Percentiles rank a stretch among this genome's conserved stretches.
These are phyloP conservation scores for Typha latifolia DNA, from an alignment of 176 grass and related monocot genomes.

Conservation along the genomic window DNA sequence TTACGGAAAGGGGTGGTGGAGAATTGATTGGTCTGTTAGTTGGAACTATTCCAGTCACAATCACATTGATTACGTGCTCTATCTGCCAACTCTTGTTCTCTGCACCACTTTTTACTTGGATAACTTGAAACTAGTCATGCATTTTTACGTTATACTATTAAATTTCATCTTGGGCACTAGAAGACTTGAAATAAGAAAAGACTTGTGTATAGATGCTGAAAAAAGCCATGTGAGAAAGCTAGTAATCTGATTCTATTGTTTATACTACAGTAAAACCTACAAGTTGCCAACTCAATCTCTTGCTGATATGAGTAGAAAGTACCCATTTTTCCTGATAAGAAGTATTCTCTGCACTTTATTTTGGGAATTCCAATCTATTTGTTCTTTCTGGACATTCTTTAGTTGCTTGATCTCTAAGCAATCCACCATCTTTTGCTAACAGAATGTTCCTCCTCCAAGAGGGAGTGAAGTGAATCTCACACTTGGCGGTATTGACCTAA, in stretches of 20 bases:
- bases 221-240: no score
- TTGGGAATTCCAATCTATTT: not conserved
- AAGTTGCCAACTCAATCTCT: not conserved
- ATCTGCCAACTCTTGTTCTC: not conserved
- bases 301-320: not conserved
- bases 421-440: constrained; percentile 31
- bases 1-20: not conserved
- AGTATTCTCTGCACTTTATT: not conserved
- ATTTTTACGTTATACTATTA: no score
- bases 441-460: constrained; percentile 58
- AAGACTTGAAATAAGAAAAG: no score
- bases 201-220: no score
- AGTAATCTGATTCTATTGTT: no score
- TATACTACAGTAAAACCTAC: no score
- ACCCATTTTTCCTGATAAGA: not conserved
- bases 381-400: not conserved
- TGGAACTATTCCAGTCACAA: not conserved
- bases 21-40: no score
- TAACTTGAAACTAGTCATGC: no score
- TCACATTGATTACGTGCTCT: not conserved
- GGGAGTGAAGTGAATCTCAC: constrained; percentile 66
- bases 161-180: no score
- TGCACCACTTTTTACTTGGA: not conserved
- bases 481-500: constrained; percentile 89
- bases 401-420: not conserved